These are phyloP conservation scores for Musa troglodytarum DNA, from an alignment of 176 grass and related monocot species.

Conservation along the genomic window DNA sequence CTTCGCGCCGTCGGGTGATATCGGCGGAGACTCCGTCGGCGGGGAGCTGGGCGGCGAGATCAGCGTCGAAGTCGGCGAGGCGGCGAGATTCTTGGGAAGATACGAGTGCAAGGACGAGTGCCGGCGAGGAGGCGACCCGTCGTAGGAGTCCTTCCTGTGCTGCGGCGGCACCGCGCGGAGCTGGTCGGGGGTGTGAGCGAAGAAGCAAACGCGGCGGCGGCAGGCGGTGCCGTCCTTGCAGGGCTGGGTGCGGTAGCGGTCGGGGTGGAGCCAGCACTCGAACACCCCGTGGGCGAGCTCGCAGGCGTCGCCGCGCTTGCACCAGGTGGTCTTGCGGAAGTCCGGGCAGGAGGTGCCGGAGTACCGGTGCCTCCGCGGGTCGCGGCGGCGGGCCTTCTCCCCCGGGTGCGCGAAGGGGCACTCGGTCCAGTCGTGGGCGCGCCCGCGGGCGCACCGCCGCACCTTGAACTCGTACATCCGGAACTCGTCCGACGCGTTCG, in stretches of 20 bases:
- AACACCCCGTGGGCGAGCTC: conserved; percentile 11
- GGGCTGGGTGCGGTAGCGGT: conserved; percentile 9
- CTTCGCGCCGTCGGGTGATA: neutral
- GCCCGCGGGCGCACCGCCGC: conserved; percentile 53
- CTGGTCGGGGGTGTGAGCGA: conserved; percentile 11
- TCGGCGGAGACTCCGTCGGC: conserved; percentile 1
- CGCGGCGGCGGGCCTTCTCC: conserved; percentile 79
- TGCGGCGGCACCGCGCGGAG: neutral
- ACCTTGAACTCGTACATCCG: conserved; percentile 99
- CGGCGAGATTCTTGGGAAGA: neutral
- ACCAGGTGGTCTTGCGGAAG: conserved; percentile 2
- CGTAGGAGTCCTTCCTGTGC: neutral
- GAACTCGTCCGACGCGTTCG: conserved; percentile 66
- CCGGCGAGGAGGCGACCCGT: too few relatives aligned
- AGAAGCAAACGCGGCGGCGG: conserved; percentile 9
- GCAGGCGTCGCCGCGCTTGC: conserved; percentile 2
- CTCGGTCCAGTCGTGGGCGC: conserved; percentile 95
- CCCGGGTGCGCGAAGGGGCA: conserved; percentile 92
- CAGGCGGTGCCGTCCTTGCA: conserved; percentile 16
- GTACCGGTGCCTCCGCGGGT: conserved; percentile 85
- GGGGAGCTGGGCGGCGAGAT: neutral
- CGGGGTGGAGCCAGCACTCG: conserved; percentile 16
- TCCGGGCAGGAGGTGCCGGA: conserved; percentile 45
- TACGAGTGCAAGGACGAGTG: neutral
- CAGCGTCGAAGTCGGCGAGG: neutral